phyloP scores from a whole-genome alignment of 225 moss, liverwort and hornwort genomes.

The Bryum argenteum region DNA sequence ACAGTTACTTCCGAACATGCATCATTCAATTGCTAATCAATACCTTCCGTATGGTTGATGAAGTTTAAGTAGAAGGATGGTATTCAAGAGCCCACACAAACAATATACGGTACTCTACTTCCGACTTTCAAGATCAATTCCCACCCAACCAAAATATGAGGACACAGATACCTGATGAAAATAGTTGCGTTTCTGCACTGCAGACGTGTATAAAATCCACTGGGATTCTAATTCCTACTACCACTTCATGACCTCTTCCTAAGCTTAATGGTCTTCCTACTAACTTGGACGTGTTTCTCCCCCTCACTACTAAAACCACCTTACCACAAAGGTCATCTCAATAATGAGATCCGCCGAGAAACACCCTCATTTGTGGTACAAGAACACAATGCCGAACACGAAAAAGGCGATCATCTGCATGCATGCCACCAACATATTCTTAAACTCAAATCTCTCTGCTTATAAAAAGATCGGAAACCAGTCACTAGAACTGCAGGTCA shows the following conservation, averaged over 20 bases:
- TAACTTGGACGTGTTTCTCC: constrained; percentile 33
- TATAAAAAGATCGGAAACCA: too few species aligned
- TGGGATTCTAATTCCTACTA: constrained; percentile 23
- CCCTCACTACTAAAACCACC: constrained; percentile 29
- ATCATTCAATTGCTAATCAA: too few species aligned
- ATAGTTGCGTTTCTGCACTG: constrained; percentile 19
- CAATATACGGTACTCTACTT: too few species aligned
- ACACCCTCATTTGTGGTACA: constrained; percentile 84
- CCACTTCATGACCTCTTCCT: constrained; percentile 28
- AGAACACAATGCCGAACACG: constrained; percentile 84
- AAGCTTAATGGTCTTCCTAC: constrained; percentile 42
- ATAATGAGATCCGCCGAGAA: constrained; percentile 20
- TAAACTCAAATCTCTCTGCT: too few species aligned
- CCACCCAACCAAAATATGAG: background rate
- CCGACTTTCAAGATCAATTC: background rate
- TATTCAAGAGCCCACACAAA: too few species aligned
- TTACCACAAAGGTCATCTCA: constrained; percentile 28
- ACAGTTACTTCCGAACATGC: too few species aligned
- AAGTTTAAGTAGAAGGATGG: too few species aligned
- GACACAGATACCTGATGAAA: constrained; percentile 8
- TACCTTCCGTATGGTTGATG: too few species aligned
- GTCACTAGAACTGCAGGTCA: background rate
- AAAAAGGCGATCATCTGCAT: constrained; percentile 92
- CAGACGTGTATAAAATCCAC: constrained; percentile 21
- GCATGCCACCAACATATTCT: background rate